Base-by-base conservation (phyloP, 805 yeast genomes). In the Starmera dryadoides region DNA sequence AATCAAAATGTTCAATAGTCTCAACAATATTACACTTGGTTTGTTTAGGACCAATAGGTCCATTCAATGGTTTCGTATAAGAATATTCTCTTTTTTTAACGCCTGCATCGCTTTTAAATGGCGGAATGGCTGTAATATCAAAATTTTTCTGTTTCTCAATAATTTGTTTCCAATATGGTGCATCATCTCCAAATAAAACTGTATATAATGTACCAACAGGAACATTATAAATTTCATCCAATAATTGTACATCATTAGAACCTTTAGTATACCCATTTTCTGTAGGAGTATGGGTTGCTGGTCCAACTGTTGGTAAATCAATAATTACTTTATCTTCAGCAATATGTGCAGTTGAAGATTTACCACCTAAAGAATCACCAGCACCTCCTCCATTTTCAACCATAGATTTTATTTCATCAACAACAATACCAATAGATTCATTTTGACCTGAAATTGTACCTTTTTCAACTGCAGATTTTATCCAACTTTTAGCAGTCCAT, bases 11-110 rank as follows among this genome's bases (percentile, higher is more conserved):
- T 37, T 77, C 75, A 19, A 85, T 66, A 0, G 70, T 64, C 49
- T 88, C 96, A 4, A 62, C 62, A 20, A 75, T 76, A 12, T 61
- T 46, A 53, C 95, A 86, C 43, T 71, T 77, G 3, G 98, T 88
- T 28, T 89, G 86, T 52, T 86, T 87, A 8, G 98, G 98, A 0
- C 98, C 98, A 36, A 93, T 77, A 0, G 96, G 76, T 30, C 76
- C 86, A 37, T 76, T 76, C 42, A 93, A 66, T 2, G 86, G 87
- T 59, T 86, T 86, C 34, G 74, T 71, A 58, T 89, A 93, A 4
- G 72, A 68, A 56, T 74, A 89, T 4, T 62, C 55, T 43, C 94
- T 66, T 35, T 59, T 53, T 43, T 60, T 53, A 23, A 43, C 34
- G 52, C 46, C 49, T 4, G 18, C 19, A 26, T 58, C 58, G 16